These are phyloP conservation scores for Myriosclerotinia scirpicola DNA, from an alignment of 2,329 filamentous ascomycete genomes.

Conservation along the genomic window DNA sequence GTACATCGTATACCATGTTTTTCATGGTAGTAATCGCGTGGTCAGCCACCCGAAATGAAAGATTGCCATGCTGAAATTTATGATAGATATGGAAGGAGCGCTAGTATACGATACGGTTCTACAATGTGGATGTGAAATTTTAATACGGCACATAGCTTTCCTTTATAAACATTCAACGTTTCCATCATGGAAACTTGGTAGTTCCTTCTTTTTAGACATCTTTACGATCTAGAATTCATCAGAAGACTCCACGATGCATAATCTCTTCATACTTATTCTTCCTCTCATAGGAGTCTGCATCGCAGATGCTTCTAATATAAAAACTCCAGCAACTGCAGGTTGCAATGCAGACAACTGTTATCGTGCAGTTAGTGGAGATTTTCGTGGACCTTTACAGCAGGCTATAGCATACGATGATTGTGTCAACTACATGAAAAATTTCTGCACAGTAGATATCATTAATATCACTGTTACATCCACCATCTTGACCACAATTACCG, in stretches of 20 bases:
- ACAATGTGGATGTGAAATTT: background rate
- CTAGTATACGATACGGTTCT: background rate
- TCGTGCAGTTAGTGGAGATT: constrained; percentile 22
- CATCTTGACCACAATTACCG: constrained; percentile 18
- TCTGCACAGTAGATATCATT: constrained; percentile 7
- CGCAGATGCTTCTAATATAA: background rate
- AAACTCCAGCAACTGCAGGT: background rate
- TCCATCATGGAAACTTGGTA: background rate
- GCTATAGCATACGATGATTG: constrained; percentile 21
- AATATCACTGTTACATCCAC: constrained; percentile 18
- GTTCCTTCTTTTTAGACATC: background rate
- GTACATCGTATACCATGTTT: constrained; percentile 20
- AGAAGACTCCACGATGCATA: background rate
- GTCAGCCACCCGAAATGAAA: constrained; percentile 9
- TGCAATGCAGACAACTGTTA: constrained; percentile 23
- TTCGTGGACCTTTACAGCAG: constrained; percentile 19
- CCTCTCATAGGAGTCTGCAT: background rate
- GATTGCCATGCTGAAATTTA: constrained; percentile 11
- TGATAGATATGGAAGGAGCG: constrained; percentile 3
- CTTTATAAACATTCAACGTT: background rate
- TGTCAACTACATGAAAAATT: constrained; percentile 9
- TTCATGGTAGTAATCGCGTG: constrained; percentile 16
- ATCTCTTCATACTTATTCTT: background rate
- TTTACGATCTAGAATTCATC: background rate
- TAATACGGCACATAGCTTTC: background rate